These are phyloP conservation scores for Sordariomycetes sp. DNA, from an alignment of 2,329 filamentous ascomycete genomes.

Conservation along the genomic window DNA sequence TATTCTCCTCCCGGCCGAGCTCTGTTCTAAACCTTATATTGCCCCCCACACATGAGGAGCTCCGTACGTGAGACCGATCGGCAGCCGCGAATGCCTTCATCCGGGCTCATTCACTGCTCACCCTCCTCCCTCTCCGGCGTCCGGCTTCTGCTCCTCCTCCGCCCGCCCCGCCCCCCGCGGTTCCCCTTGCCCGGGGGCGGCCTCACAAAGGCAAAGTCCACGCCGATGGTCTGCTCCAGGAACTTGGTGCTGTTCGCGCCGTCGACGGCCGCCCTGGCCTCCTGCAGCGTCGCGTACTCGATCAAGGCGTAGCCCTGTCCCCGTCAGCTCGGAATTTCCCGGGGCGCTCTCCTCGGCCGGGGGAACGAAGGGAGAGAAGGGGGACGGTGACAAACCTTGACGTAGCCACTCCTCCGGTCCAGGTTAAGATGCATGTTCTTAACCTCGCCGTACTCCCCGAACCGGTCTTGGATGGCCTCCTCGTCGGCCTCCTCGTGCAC, in stretches of 20 bases:
- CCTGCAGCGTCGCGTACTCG: constrained; percentile 69
- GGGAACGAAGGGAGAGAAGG: neutral
- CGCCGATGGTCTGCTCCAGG: constrained; percentile 68
- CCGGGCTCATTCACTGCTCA: neutral
- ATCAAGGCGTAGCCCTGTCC: constrained; percentile 71
- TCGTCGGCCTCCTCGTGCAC: constrained; percentile 82
- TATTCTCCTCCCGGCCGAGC: neutral
- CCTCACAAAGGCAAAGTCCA: constrained; percentile 79
- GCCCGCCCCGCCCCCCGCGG: constrained; percentile 24
- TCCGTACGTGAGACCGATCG: neutral
- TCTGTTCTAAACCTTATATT: neutral
- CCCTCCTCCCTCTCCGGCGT: constrained; percentile 11
- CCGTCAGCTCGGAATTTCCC: neutral
- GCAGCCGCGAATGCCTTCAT: neutral
- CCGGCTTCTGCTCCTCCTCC: constrained; percentile 37
- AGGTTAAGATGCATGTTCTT: constrained; percentile 80
- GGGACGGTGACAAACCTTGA: constrained; percentile 49
- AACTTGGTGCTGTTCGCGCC: constrained; percentile 68
- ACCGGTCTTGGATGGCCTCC: constrained; percentile 71
- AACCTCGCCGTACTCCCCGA: constrained; percentile 76
- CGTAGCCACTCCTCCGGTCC: constrained; percentile 73
- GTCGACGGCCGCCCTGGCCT: constrained; percentile 74
- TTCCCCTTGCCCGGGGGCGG: constrained; percentile 48
- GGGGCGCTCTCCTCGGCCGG: no score
- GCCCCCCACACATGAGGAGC: neutral